phyloP scores from a whole-genome alignment of 2,329 filamentous ascomycete species.

The Trichoderma breve region DNA sequence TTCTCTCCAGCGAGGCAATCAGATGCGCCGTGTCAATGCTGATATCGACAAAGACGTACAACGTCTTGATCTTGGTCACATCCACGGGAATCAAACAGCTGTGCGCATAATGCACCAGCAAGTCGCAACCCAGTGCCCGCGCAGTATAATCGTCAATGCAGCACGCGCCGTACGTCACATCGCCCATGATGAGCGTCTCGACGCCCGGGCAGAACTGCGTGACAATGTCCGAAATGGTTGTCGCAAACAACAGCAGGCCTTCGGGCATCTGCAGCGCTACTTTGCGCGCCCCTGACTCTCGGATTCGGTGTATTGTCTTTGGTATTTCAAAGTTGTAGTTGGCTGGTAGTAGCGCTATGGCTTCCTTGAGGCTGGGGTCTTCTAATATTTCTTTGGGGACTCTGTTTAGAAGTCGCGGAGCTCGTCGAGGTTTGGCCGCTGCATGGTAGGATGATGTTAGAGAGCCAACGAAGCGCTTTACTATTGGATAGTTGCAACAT shows the following conservation, averaged over 20 bases:
- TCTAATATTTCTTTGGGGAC: conserved; percentile 85
- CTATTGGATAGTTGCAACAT: conserved; percentile 31
- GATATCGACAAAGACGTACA: conserved; percentile 98
- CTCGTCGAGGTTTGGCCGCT: conserved; percentile 71
- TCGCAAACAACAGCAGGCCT: conserved; percentile 90
- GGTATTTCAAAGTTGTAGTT: conserved; percentile 99
- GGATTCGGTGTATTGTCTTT: conserved; percentile 95
- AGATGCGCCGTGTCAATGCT: conserved; percentile 90
- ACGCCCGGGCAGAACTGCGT: conserved; percentile 89
- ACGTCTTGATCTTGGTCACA: conserved; percentile 92
- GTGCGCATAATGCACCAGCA: conserved; percentile 95
- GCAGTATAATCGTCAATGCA: conserved; percentile 99
- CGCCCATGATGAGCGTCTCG: conserved; percentile 96
- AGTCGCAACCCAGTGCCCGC: conserved; percentile 85
- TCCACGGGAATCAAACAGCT: conserved; percentile 95
- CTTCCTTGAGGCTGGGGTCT: conserved; percentile 80
- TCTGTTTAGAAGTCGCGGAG: conserved; percentile 82
- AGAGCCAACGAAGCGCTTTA: background rate
- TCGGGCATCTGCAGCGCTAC: conserved; percentile 98
- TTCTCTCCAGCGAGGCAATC: conserved; percentile 80
- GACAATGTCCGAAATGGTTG: conserved; percentile 94
- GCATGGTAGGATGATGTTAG: background rate
- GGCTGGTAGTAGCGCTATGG: conserved; percentile 80
- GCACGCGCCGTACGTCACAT: conserved; percentile 97
- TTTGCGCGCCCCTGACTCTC: conserved; percentile 71